Percentiles rank a stretch among this genome's conserved stretches.
Conservation (phyloP, 441 rosid genomes). For the Syzygium malaccense region DNA sequence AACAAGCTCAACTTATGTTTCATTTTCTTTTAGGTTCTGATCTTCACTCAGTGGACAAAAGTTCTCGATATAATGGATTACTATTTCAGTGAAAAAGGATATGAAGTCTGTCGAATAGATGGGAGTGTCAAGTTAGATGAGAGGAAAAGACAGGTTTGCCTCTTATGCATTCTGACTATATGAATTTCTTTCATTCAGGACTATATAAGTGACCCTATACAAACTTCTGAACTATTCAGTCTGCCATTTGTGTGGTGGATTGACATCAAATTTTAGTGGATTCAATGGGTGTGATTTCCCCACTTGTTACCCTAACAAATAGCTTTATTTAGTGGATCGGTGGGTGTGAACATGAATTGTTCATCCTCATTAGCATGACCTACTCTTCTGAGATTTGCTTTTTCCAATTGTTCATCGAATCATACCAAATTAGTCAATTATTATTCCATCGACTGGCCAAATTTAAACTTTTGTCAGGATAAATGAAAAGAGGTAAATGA, state of each 20-base stretch:
- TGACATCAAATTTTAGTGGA: not conserved
- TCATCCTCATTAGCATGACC: not conserved
- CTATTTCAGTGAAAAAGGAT: constrained; percentile 89
- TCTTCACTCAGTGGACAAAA: constrained; percentile 89
- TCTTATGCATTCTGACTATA: not conserved
- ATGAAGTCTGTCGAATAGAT: constrained; percentile 90
- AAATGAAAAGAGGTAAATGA: not conserved
- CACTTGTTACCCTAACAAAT: not conserved
- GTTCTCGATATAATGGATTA: constrained; percentile 90
- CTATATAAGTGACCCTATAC: not conserved
- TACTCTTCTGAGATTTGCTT: not conserved
- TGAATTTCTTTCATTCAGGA: not conserved
- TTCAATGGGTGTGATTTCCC: not conserved
- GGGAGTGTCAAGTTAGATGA: constrained; percentile 74
- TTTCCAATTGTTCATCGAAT: not conserved
- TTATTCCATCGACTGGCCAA: not conserved
- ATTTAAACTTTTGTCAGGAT: not conserved
- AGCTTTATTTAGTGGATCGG: not conserved
- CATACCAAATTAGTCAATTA: not conserved
- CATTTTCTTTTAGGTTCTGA: constrained; percentile 54
- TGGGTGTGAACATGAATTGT: not conserved
- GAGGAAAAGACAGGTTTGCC: constrained; percentile 77
- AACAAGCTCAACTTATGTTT: constrained; percentile 11
- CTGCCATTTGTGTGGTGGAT: not conserved
- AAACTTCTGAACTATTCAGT: not conserved